Evolutionary conservation across 2,329 filamentous ascomycete genomes (phyloP), one percentile per base, ranked within the genome.

Genomic region (Aspergillus viridinutans): DNA sequence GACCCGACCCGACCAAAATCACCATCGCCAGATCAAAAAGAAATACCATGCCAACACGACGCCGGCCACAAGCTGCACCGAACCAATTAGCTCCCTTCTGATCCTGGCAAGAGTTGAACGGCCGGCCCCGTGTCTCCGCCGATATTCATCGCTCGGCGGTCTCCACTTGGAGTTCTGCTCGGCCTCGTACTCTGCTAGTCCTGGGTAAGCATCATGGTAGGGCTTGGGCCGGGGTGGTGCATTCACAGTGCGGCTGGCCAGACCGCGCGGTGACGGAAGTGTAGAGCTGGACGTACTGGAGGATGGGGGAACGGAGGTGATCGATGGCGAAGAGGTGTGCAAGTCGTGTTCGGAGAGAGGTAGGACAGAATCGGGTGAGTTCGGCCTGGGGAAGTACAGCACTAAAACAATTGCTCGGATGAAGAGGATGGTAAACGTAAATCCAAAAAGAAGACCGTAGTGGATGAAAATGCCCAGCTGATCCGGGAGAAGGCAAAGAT

Each of bases 401-500:
- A 67, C 59, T 45, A 70, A 55, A 55, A 69, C 59, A 21, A 71
- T 64, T 12, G 82, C 79, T 47, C 79, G 76, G 17, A 78, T 57
- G 26, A 78, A 54, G 7, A 86, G 74, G 5, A 80, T 55, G 20
- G 77, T 17, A 0, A 86, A 54, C 1, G 83, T 85, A 42, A 85
- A 56, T 8, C 70, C 79, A 1, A 88, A 78, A 17, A 94, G 79
- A 28, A 82, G 77, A 35, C 80, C 84, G 69, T 99, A 99, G 56
- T 84, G 83, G 59, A 94, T 85, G 73, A 93, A 96, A 6, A 92
- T 92, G 51, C 83, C 83, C 10, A 97, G 79, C 72, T 97, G 92
- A 72, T 93, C 91, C 0, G 94, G 94, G 8, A 97, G 81, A 1
- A 99, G 83, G 70, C 94, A 99, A 2, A 97, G 83, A 62, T 95